Percentiles rank a stretch among this genome's conserved stretches.
Evolutionary conservation across 352 stramenopile species (phyloP).

Genomic region (Phytophthora europaea): DNA sequence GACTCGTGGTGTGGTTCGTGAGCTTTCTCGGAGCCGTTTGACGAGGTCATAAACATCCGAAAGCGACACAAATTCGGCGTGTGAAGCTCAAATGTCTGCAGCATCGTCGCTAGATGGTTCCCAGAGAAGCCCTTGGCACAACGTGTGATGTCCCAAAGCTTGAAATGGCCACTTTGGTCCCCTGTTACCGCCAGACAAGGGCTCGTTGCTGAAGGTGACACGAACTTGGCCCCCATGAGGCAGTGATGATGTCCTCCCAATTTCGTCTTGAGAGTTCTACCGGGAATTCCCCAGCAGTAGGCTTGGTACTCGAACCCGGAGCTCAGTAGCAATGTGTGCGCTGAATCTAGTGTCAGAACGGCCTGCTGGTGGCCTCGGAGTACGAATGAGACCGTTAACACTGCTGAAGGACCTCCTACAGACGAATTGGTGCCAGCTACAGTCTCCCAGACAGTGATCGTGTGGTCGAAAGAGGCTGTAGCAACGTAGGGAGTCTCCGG

Average conservation of each 20-base stretch:
- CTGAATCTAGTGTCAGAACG: constrained; percentile 72
- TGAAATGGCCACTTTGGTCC: constrained; percentile 79
- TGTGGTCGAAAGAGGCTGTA: constrained; percentile 84
- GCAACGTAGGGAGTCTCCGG: constrained; percentile 63
- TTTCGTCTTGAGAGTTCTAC: constrained; percentile 57
- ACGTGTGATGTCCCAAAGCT: constrained; percentile 80
- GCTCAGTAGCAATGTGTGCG: constrained; percentile 66
- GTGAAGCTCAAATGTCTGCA: constrained; percentile 65
- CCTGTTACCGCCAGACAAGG: constrained; percentile 66
- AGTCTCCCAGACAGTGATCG: constrained; percentile 76
- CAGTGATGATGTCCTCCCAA: constrained; percentile 73
- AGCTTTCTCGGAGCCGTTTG: constrained; percentile 25
- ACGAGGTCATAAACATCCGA: constrained; percentile 46
- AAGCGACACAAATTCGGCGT: constrained; percentile 59
- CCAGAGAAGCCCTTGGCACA: constrained; percentile 55
- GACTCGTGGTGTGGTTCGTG: constrained; percentile 22
- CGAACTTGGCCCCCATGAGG: constrained; percentile 75
- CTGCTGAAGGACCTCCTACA: constrained; percentile 35
- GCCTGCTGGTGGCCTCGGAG: constrained; percentile 74
- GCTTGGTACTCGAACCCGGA: constrained; percentile 87
- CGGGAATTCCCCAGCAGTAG: constrained; percentile 79
- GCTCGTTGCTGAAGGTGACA: constrained; percentile 40
- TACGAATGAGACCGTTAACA: constrained; percentile 57
- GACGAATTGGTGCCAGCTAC: constrained; percentile 38
- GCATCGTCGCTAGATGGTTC: constrained; percentile 38